phyloP scores from a whole-genome alignment of 495 filamentous ascomycete genomes.

The Thozetella sp. region DNA sequence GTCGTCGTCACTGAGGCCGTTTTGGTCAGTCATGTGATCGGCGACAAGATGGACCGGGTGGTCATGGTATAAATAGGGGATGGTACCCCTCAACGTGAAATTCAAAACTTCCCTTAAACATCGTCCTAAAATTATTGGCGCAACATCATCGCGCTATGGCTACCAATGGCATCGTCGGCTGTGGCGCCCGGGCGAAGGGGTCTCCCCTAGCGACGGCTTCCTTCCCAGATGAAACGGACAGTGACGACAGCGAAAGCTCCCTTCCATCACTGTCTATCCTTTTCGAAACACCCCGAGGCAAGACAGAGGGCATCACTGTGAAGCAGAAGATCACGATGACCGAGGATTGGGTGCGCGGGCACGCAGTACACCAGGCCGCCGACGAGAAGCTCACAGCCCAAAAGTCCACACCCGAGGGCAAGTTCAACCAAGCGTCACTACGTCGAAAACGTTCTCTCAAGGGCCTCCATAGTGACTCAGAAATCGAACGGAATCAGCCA shows the following conservation, averaged over 20 bases:
- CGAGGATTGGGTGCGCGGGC: neutral
- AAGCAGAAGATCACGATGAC: neutral
- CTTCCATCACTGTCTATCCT: neutral
- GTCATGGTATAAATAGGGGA: neutral
- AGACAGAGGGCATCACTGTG: neutral
- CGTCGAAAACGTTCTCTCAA: neutral
- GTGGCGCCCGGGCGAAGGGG: no score
- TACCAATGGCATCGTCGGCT: neutral
- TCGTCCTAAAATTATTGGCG: neutral
- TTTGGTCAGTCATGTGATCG: no score
- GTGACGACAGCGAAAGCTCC: neutral
- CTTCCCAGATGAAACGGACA: no score
- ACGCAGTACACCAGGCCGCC: neutral
- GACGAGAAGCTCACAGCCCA: neutral
- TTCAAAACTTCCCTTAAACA: neutral
- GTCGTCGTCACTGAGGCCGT: no score
- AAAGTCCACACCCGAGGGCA: neutral
- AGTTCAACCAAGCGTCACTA: neutral
- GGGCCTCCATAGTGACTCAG: neutral
- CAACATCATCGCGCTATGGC: neutral
- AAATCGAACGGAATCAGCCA: neutral
- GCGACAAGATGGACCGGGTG: neutral
- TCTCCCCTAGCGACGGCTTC: neutral
- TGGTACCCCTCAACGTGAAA: neutral
- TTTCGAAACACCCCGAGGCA: neutral